These are phyloP conservation scores for Camelina sativa DNA, from an alignment of 345 rosid genomes.

Conservation along the genomic window DNA sequence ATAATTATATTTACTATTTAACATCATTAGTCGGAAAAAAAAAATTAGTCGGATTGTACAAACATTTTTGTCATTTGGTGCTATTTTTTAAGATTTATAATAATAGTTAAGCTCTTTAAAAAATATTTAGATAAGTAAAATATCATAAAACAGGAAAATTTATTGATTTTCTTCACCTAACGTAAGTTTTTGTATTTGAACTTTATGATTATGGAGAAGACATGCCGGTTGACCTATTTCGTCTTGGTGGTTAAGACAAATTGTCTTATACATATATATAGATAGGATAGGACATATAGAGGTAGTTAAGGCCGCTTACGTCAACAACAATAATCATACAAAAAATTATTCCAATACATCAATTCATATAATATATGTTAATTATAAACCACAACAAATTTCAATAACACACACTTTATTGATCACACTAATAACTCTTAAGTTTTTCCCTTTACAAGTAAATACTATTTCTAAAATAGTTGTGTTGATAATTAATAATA, in stretches of 20 bases:
- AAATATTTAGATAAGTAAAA: background rate
- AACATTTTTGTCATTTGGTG: background rate
- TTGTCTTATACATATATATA: background rate
- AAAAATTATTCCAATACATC: background rate
- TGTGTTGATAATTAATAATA: too few species aligned
- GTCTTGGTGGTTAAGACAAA: background rate
- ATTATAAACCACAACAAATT: background rate
- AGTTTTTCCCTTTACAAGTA: background rate
- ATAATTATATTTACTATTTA: too few species aligned
- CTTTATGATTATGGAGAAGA: constrained; percentile 15
- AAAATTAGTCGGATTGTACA: background rate
- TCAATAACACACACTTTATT: background rate
- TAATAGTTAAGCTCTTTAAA: too few species aligned
- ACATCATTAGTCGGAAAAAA: background rate
- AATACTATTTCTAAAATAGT: too few species aligned
- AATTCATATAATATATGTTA: too few species aligned
- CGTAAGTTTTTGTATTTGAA: background rate
- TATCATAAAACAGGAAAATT: background rate
- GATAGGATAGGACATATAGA: background rate
- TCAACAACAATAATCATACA: constrained; percentile 12
- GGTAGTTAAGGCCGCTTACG: constrained; percentile 15
- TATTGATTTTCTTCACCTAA: constrained; percentile 19
- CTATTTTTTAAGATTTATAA: background rate
- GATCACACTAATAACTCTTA: background rate
- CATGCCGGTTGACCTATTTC: constrained; percentile 35